Percentiles rank a stretch among this genome's conserved stretches.
phyloP scores from a whole-genome alignment of 2,329 filamentous ascomycete species.

The Rutstroemia sp. region DNA sequence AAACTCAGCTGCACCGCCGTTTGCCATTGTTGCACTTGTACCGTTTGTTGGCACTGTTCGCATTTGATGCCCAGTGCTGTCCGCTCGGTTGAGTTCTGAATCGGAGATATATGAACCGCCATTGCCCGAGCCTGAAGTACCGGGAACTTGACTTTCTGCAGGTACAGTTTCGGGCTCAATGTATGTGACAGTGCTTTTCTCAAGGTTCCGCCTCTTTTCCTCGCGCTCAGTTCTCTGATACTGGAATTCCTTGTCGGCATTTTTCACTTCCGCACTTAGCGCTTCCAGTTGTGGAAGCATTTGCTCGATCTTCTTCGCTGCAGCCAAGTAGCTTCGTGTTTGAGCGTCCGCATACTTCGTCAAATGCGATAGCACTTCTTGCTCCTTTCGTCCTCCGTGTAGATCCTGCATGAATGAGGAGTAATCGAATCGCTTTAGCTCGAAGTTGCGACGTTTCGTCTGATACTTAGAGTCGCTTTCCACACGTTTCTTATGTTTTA shows the following conservation, averaged over 20 bases:
- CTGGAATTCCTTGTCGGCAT: constrained; percentile 94
- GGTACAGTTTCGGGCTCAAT: constrained; percentile 58
- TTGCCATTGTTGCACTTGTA: constrained; percentile 29
- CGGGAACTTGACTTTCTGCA: constrained; percentile 31
- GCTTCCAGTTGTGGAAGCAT: constrained; percentile 87
- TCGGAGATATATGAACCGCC: constrained; percentile 46
- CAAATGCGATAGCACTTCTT: constrained; percentile 89
- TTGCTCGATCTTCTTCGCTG: constrained; percentile 79
- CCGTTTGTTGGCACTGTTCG: constrained; percentile 42
- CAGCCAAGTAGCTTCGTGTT: constrained; percentile 70
- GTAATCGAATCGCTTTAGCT: constrained; percentile 96
- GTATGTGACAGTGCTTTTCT: constrained; percentile 75
- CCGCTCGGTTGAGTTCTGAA: constrained; percentile 62
- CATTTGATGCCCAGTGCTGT: constrained; percentile 55
- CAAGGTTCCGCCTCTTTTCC: constrained; percentile 82
- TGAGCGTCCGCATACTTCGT: constrained; percentile 92
- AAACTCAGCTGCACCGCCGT: constrained; percentile 19
- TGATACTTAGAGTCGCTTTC: constrained; percentile 97
- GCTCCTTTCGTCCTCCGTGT: constrained; percentile 97
- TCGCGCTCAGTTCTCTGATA: constrained; percentile 92
- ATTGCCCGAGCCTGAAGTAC: constrained; percentile 24
- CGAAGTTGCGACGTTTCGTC: constrained; percentile 85
- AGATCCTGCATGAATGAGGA: constrained; percentile 98
- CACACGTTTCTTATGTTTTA: constrained; percentile 93
- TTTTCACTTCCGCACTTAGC: constrained; percentile 77